phyloP scores from a whole-genome alignment of 306 rosid species.

The Glycine tomentella region DNA sequence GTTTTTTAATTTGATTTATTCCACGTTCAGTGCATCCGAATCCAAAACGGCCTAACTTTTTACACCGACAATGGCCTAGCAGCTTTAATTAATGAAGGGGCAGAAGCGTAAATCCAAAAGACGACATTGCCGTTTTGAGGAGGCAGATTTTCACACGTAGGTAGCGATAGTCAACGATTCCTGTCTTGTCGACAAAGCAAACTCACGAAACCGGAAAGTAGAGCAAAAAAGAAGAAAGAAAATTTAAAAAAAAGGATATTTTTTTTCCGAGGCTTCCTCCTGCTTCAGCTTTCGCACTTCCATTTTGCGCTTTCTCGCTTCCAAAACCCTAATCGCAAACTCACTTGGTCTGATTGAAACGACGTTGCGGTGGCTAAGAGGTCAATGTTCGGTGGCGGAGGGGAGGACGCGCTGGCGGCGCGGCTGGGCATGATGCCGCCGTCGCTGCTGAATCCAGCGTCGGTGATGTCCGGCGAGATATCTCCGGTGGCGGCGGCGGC shows the following conservation, averaged over 20 bases:
- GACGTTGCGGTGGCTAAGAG: slow-evolving; percentile 17
- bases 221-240: not conserved
- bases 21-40: not conserved
- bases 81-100: not conserved
- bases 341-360: not conserved
- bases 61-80: slow-evolving; percentile 6
- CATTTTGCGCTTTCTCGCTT: not conserved
- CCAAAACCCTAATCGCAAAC: slow-evolving; percentile 48
- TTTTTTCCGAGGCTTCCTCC: slow-evolving; percentile 23
- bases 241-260: not conserved
- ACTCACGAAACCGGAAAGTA: slow-evolving; percentile 18
- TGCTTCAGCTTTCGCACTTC: not conserved
- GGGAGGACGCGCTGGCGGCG: slow-evolving; percentile 45
- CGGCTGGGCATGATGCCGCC: slow-evolving; percentile 52
- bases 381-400: slow-evolving; percentile 58
- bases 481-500: slow-evolving; percentile 40
- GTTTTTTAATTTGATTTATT: not conserved
- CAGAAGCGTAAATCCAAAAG: not conserved
- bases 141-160: not conserved
- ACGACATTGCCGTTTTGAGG: slow-evolving; percentile 16
- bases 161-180: slow-evolving; percentile 50
- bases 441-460: slow-evolving; percentile 48
- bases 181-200: slow-evolving; percentile 57
- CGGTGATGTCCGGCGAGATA: slow-evolving; percentile 51
- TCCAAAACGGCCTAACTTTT: not conserved